phyloP scores from a whole-genome alignment of 768 basidiomycete genomes.

The Trametopsis cervina region DNA sequence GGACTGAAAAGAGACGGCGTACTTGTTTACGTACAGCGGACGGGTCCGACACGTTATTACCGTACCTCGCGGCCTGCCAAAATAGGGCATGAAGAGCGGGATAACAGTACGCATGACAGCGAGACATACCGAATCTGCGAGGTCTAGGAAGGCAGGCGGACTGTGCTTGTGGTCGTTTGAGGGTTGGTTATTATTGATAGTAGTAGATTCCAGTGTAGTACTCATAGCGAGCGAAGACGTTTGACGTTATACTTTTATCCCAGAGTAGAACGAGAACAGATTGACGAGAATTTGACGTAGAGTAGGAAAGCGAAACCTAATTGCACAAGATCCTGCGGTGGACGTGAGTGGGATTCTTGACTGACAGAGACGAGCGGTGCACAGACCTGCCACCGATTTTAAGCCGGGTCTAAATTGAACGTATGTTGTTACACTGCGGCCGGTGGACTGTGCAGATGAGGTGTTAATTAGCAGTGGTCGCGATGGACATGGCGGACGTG shows the following conservation, averaged over 20 bases:
- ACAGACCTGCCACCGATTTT: constrained; percentile 66
- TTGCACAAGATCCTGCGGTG: constrained; percentile 56
- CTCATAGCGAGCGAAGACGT: constrained; percentile 56
- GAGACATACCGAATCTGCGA: constrained; percentile 80
- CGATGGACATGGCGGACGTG: no score
- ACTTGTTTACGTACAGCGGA: constrained; percentile 56
- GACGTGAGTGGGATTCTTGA: constrained; percentile 3
- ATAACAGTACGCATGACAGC: constrained; percentile 7
- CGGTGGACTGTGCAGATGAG: constrained; percentile 30
- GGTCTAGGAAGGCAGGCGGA: constrained; percentile 88
- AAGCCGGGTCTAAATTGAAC: constrained; percentile 57
- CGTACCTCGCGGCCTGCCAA: constrained; percentile 69
- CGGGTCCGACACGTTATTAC: constrained; percentile 82
- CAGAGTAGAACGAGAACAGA: constrained; percentile 47
- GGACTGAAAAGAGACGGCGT: constrained; percentile 5
- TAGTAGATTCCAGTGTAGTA: constrained; percentile 62
- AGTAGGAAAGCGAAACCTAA: constrained; percentile 41
- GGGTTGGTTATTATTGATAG: constrained; percentile 58
- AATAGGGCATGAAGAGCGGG: constrained; percentile 12
- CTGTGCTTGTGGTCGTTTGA: constrained; percentile 75
- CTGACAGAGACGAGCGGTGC: constrained; percentile 20
- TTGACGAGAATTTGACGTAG: constrained; percentile 41
- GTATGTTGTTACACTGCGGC: constrained; percentile 78
- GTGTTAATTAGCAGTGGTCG: no score
- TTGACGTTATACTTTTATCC: constrained; percentile 43